Evolutionary conservation across 495 filamentous ascomycete species (phyloP).

Genomic region (Endocarpon pusillum): DNA sequence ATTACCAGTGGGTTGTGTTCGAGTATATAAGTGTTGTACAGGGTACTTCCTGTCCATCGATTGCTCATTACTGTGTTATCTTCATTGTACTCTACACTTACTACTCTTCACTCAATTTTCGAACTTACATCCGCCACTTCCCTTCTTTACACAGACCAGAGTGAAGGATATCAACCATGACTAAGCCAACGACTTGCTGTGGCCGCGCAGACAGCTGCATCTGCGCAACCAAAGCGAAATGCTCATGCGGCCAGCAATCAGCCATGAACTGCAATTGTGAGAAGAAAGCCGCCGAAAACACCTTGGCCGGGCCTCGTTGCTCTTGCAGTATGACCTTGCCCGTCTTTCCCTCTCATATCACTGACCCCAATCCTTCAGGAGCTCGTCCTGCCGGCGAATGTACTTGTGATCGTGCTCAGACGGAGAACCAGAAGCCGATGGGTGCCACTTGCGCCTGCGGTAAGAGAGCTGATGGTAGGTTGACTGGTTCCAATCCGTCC

Average conservation of each 20-base stretch:
- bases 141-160: too few species aligned
- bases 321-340: conserved; percentile 50
- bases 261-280: conserved; percentile 78
- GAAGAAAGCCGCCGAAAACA: conserved; percentile 62
- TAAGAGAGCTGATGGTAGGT: conserved; percentile 48
- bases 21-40: too few species aligned
- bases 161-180: too few species aligned
- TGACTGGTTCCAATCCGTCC: background rate
- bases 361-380: conserved; percentile 21
- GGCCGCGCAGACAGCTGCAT: conserved; percentile 38
- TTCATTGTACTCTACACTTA: too few species aligned
- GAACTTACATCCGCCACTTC: too few species aligned
- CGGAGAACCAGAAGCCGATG: conserved; percentile 48
- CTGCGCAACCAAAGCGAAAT: conserved; percentile 48
- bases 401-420: conserved; percentile 56
- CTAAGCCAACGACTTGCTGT: conserved; percentile 47
- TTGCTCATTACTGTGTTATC: too few species aligned
- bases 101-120: too few species aligned
- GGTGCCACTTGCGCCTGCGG: conserved; percentile 62
- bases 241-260: conserved; percentile 75
- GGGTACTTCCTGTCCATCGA: too few species aligned
- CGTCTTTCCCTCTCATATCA: conserved; percentile 2
- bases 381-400: conserved; percentile 61
- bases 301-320: conserved; percentile 53
- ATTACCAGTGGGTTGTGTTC: too few species aligned